A percentile compares a stretch with the other conserved stretches of the same genome.
Evolutionary conservation across 805 yeast species (phyloP).

Genomic region (Suhomyces xylopsoci): DNA sequence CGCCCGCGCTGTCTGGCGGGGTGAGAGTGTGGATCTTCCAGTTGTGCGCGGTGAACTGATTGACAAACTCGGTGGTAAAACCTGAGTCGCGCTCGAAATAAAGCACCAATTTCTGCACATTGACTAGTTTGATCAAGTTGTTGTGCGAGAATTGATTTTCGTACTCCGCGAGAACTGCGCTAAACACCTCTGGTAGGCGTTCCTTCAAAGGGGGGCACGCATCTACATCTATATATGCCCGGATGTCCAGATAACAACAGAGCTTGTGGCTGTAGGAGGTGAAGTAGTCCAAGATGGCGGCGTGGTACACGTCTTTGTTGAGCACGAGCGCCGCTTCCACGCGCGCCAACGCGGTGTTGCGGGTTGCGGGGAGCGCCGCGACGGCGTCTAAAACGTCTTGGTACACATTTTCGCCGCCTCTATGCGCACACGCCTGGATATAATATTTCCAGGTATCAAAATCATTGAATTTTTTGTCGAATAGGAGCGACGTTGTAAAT

Average conservation of each 20-base stretch:
- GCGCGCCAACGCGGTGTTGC: neutral
- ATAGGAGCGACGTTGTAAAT: slow-evolving; percentile 40
- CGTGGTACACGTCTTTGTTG: neutral
- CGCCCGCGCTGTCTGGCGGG: slow-evolving; percentile 28
- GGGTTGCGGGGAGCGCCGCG: neutral
- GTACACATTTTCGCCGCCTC: neutral
- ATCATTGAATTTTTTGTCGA: slow-evolving; percentile 59
- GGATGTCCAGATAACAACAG: neutral
- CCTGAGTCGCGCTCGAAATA: slow-evolving; percentile 10
- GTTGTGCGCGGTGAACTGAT: slow-evolving; percentile 3
- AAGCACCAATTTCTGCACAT: slow-evolving; percentile 49
- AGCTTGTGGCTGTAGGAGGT: neutral
- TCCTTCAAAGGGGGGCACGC: neutral
- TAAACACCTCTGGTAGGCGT: neutral
- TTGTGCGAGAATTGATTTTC: neutral
- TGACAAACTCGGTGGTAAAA: neutral
- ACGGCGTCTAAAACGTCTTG: neutral
- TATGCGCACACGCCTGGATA: neutral
- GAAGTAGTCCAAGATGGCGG: neutral
- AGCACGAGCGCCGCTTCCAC: neutral
- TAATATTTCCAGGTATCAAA: slow-evolving; percentile 67
- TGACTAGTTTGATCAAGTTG: slow-evolving; percentile 21
- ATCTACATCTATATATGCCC: neutral
- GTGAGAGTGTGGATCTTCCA: slow-evolving; percentile 28
- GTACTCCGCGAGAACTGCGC: neutral